phyloP scores from a whole-genome alignment of 148 eudicot species.

The Rhododendron williamsianum region DNA sequence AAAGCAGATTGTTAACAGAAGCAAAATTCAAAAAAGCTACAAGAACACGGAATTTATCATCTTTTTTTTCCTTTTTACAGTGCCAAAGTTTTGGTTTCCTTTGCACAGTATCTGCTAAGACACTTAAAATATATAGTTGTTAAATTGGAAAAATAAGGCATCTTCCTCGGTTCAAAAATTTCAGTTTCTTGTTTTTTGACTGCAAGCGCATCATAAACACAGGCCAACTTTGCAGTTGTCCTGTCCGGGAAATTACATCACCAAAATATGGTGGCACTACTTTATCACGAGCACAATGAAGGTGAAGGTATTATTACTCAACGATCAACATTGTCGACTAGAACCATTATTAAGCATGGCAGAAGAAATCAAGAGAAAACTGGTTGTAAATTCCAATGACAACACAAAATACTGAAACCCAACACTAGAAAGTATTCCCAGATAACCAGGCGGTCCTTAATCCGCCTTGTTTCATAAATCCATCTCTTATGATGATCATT shows the following conservation, averaged over 20 bases:
- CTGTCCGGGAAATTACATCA: not conserved
- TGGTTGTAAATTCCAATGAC: not conserved
- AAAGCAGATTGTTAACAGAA: conserved; percentile 13
- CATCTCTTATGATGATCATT: not conserved
- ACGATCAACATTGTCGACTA: not conserved
- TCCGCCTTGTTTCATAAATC: not conserved
- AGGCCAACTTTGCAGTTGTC: conserved; percentile 8
- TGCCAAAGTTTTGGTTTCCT: not conserved
- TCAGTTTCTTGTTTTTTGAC: not conserved
- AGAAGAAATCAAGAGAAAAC: not conserved
- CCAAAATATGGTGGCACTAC: not conserved
- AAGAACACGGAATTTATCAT: not conserved
- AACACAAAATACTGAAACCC: not conserved
- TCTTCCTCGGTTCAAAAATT: not conserved
- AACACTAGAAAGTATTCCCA: not conserved
- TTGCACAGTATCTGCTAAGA: not conserved
- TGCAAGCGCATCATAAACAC: not conserved
- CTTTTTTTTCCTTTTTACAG: not conserved
- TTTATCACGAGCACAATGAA: not conserved
- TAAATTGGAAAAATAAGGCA: not conserved
- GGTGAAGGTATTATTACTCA: not conserved
- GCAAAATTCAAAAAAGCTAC: not conserved
- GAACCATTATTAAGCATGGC: not conserved
- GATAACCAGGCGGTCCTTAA: not conserved
- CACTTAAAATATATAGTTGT: not conserved